Evolutionary conservation across 2,329 filamentous ascomycete species (phyloP).

Genomic region (Lachnellula arida): DNA sequence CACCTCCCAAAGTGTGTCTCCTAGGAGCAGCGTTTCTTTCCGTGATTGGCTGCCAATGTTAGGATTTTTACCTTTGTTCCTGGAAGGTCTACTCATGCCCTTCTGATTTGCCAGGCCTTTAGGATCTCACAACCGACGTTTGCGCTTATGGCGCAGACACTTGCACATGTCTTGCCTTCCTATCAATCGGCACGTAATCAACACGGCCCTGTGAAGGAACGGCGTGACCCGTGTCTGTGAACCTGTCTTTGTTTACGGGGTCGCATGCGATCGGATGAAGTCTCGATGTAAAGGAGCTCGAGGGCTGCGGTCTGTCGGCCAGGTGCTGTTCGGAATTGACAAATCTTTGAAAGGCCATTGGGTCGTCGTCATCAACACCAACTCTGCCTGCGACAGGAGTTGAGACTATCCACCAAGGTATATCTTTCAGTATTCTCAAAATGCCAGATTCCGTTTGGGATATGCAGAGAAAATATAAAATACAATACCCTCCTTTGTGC

Average conservation of each 20-base stretch:
- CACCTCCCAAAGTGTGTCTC: neutral
- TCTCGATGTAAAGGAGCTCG: neutral
- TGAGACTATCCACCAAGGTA: neutral
- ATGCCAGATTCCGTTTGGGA: neutral
- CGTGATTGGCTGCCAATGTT: conserved; percentile 5
- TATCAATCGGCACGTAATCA: conserved; percentile 20
- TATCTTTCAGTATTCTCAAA: neutral
- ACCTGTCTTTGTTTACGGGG: conserved; percentile 13
- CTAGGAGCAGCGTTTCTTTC: neutral
- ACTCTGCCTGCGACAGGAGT: conserved; percentile 14
- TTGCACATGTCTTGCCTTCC: conserved; percentile 14
- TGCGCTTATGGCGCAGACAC: conserved; percentile 25
- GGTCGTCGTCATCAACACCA: conserved; percentile 22
- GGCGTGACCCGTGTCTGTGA: conserved; percentile 6
- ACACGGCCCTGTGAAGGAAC: conserved; percentile 7
- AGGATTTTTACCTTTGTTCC: conserved; percentile 12
- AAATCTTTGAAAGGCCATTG: conserved; percentile 19
- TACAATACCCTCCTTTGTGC: neutral
- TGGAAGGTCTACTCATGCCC: conserved; percentile 15
- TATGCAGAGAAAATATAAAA: neutral
- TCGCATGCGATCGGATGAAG: conserved; percentile 1
- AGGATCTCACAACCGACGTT: conserved; percentile 15
- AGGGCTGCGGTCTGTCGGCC: conserved; percentile 17
- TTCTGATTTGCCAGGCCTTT: conserved; percentile 20
- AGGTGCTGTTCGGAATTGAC: conserved; percentile 18